A percentile compares a stretch with the other conserved stretches of the same genome.
Evolutionary conservation across 2,329 filamentous ascomycete species (phyloP).

Genomic region (Aspergillus cejpii): DNA sequence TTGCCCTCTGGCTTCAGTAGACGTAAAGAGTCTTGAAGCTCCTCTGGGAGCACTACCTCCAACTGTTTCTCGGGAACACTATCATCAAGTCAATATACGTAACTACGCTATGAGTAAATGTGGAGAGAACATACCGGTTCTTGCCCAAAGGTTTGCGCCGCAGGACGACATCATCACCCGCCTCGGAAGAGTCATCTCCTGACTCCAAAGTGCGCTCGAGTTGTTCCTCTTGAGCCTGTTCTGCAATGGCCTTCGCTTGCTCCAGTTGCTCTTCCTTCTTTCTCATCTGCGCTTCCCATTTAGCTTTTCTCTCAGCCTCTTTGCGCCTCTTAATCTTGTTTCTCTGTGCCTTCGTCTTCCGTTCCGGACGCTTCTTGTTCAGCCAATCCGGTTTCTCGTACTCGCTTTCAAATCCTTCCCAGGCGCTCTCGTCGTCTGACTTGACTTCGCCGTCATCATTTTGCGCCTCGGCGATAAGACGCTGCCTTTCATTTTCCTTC

Average conservation of each 20-base stretch:
- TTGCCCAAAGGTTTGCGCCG: slow-evolving; percentile 69
- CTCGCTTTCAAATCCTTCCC: slow-evolving; percentile 83
- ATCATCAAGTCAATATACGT: slow-evolving; percentile 16
- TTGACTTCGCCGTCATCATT: slow-evolving; percentile 67
- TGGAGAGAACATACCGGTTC: slow-evolving; percentile 35
- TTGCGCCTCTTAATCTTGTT: slow-evolving; percentile 87
- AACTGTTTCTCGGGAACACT: slow-evolving; percentile 65
- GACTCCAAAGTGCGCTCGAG: slow-evolving; percentile 40
- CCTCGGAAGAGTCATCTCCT: slow-evolving; percentile 38
- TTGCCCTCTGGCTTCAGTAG: slow-evolving; percentile 93
- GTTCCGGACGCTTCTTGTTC: slow-evolving; percentile 67
- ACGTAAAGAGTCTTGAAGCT: slow-evolving; percentile 74
- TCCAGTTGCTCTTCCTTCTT: slow-evolving; percentile 65
- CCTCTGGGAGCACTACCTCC: slow-evolving; percentile 72
- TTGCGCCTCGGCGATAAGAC: slow-evolving; percentile 65
- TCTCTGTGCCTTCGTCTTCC: slow-evolving; percentile 79
- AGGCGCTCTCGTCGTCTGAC: slow-evolving; percentile 84
- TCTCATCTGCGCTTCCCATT: slow-evolving; percentile 69
- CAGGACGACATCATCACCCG: slow-evolving; percentile 58
- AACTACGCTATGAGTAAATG: background rate
- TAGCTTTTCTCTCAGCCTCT: slow-evolving; percentile 70
- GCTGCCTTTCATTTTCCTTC: slow-evolving; percentile 59
- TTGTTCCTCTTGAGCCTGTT: slow-evolving; percentile 44
- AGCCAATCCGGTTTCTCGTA: slow-evolving; percentile 60
- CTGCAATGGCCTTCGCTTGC: slow-evolving; percentile 62